Conservation (phyloP, 2,329 filamentous ascomycete species). For the Monosporascus sp. region DNA sequence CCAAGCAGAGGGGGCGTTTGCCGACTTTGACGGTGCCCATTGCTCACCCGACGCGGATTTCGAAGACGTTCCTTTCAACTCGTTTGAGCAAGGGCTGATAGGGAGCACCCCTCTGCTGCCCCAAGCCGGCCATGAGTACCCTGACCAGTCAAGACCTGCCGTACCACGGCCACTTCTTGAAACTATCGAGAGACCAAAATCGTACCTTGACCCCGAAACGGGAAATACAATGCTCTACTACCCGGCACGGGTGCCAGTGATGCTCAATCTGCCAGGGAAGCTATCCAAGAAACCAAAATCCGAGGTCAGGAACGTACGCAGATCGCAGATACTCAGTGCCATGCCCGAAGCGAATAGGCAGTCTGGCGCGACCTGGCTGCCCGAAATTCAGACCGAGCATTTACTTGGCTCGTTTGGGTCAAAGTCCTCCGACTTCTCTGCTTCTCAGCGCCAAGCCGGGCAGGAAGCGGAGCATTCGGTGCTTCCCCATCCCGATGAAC, state of each 20-base stretch:
- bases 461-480: constrained; percentile 5
- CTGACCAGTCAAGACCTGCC: constrained; percentile 13
- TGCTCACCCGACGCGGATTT: constrained; percentile 51
- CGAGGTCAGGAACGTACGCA: constrained; percentile 61
- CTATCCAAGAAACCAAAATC: constrained; percentile 69
- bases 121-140: constrained; percentile 14
- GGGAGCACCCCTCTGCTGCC: constrained; percentile 16
- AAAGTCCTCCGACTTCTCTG: constrained; percentile 6
- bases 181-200: constrained; percentile 40
- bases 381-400: constrained; percentile 21
- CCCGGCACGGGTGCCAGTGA: constrained; percentile 86
- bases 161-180: constrained; percentile 29
- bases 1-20: constrained; percentile 63
- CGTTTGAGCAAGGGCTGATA: constrained; percentile 16
- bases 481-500: background rate
- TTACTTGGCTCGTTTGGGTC: constrained; percentile 27
- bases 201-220: constrained; percentile 59
- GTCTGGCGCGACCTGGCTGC: constrained; percentile 25
- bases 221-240: constrained; percentile 89
- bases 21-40: constrained; percentile 78
- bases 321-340: constrained; percentile 66
- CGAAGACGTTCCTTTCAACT: constrained; percentile 21
- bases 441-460: constrained; percentile 3
- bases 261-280: constrained; percentile 87
- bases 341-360: constrained; percentile 44